Evolutionary conservation across 345 rosid genomes (phyloP).

Genomic region (Eucalyptus marginata): DNA sequence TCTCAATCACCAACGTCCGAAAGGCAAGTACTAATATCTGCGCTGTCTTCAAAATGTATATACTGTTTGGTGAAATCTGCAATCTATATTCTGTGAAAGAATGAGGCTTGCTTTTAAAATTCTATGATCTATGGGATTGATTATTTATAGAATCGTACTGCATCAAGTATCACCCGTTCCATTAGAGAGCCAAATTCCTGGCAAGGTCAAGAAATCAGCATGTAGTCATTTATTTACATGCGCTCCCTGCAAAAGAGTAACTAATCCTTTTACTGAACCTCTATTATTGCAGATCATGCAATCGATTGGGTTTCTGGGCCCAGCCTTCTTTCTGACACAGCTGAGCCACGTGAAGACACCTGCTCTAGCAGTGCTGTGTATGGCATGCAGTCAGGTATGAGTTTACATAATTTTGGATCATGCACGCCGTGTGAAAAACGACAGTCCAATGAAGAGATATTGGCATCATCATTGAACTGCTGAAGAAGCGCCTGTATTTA

Average conservation of each 20-base stretch:
- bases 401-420: background rate
- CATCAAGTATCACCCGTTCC: background rate
- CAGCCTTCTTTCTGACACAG: constrained; percentile 87
- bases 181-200: background rate
- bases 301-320: constrained; percentile 92
- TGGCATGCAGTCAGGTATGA: constrained; percentile 98
- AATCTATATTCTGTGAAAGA: background rate
- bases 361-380: constrained; percentile 92
- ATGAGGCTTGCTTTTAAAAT: background rate
- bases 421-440: background rate
- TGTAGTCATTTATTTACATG: background rate
- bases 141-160: background rate
- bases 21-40: constrained; percentile 47
- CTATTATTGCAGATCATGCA: constrained; percentile 80
- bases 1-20: constrained; percentile 85
- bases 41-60: background rate
- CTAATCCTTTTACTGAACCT: background rate
- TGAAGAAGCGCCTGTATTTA: background rate
- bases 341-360: constrained; percentile 80
- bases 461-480: background rate
- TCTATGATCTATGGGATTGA: background rate
- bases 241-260: background rate
- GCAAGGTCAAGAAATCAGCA: background rate
- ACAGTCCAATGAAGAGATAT: background rate
- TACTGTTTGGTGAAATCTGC: background rate